Evolutionary conservation across 352 stramenopile genomes (phyloP).

Genomic region (Globisporangium viniferum): DNA sequence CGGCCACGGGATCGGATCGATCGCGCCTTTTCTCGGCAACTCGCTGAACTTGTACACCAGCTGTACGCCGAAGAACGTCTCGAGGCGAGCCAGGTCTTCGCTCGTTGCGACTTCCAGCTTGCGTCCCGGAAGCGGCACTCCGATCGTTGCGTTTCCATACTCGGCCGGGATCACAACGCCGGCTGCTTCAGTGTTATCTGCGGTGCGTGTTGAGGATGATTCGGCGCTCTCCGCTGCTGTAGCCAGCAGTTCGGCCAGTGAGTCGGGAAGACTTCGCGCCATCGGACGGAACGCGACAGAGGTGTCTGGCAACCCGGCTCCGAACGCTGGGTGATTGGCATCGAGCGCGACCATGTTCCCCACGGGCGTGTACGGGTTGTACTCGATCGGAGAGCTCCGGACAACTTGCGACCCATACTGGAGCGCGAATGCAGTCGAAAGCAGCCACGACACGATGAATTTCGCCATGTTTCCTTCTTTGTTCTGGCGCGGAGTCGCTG

Average conservation of each 20-base stretch:
- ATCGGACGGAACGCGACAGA: conserved; percentile 11
- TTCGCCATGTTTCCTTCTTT: background rate
- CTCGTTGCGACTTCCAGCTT: conserved; percentile 18
- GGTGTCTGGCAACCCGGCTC: background rate
- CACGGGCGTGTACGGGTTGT: conserved; percentile 13
- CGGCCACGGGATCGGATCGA: conserved; percentile 47
- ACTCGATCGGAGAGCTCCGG: conserved; percentile 5
- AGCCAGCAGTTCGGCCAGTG: conserved; percentile 10
- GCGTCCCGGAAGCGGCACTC: background rate
- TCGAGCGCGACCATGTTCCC: conserved; percentile 12
- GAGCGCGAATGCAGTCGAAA: conserved; percentile 4
- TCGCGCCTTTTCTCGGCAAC: conserved; percentile 31
- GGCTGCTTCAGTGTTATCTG: background rate
- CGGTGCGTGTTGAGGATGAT: background rate
- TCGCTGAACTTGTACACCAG: conserved; percentile 40
- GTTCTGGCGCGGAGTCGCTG: background rate
- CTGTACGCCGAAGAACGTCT: conserved; percentile 38
- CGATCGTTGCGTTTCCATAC: conserved; percentile 4
- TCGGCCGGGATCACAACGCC: conserved; percentile 4
- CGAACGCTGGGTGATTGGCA: conserved; percentile 10
- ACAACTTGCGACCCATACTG: background rate
- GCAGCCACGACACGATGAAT: background rate
- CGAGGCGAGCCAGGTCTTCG: conserved; percentile 41
- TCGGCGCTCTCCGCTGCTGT: background rate
- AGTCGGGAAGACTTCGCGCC: conserved; percentile 13